Evolutionary conservation across 805 yeast species (phyloP).

Genomic region (Starmerella tilneyi): DNA sequence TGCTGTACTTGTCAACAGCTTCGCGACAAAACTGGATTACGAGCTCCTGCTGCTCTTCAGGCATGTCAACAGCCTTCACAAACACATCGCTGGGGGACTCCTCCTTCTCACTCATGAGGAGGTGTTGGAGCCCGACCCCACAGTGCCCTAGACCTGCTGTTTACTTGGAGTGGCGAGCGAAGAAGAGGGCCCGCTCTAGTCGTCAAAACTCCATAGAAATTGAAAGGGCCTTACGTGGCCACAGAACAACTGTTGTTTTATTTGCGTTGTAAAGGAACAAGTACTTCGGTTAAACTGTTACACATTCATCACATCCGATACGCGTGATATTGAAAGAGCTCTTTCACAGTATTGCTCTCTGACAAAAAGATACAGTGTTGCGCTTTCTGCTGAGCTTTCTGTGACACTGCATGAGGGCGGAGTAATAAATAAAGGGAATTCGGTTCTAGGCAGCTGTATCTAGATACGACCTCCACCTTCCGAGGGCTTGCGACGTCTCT

Average conservation of each 20-base stretch:
- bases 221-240: too few species aligned
- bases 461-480: not conserved
- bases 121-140: not conserved
- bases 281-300: too few species aligned
- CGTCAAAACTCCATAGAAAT: too few species aligned
- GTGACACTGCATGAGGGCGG: not conserved
- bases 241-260: too few species aligned
- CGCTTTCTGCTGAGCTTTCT: too few species aligned
- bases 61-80: constrained; percentile 25
- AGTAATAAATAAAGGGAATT: not conserved
- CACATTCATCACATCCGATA: too few species aligned
- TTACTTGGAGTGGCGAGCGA: too few species aligned
- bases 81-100: constrained; percentile 10
- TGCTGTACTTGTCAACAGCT: constrained; percentile 37
- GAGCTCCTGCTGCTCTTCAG: constrained; percentile 20
- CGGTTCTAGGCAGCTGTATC: not conserved
- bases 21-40: constrained; percentile 31
- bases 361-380: too few species aligned
- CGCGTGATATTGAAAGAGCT: too few species aligned
- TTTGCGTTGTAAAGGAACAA: too few species aligned
- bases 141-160: constrained; percentile 2
- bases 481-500: not conserved
- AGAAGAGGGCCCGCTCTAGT: too few species aligned
- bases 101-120: constrained; percentile 2
- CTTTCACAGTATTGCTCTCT: too few species aligned